Conservation (phyloP, 169 alveolate genomes). For the Eimeria sp. region DNA sequence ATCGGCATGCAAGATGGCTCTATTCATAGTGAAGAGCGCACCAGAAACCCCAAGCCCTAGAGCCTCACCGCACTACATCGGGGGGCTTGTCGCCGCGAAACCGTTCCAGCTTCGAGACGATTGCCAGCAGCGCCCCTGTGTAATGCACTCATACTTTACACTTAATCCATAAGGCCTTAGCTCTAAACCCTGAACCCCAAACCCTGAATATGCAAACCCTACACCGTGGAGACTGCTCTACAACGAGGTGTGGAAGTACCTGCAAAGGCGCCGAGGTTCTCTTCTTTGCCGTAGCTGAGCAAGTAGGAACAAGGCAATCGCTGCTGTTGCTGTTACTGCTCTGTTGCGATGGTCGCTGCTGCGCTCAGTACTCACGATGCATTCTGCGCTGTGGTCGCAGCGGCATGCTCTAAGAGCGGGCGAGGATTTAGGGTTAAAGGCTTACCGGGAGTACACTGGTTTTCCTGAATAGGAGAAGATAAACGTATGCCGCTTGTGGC, state of each 20-base stretch:
- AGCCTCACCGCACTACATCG: conserved; percentile 64
- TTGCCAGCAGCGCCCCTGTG: conserved; percentile 88
- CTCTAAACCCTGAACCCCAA: neutral
- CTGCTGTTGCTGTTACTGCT: neutral
- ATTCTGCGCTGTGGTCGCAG: neutral
- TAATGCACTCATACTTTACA: neutral
- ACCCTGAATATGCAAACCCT: neutral
- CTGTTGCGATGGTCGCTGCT: conserved; percentile 29
- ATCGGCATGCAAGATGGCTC: neutral
- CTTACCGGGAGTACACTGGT: conserved; percentile 89
- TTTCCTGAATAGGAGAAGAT: conserved; percentile 92
- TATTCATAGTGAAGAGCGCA: neutral
- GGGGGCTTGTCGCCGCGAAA: conserved; percentile 82
- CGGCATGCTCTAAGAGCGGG: neutral
- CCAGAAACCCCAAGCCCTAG: neutral
- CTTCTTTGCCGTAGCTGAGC: conserved; percentile 90
- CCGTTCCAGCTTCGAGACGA: conserved; percentile 89
- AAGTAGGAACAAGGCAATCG: neutral
- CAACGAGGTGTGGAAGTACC: conserved; percentile 77
- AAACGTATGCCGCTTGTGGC: conserved; percentile 90
- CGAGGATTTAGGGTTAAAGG: neutral
- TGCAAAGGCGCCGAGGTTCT: conserved; percentile 83
- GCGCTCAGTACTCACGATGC: neutral
- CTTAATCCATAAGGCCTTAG: neutral
- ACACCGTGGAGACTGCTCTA: neutral